Base-by-base conservation (phyloP, 2,329 filamentous ascomycete species). In the Xylariales sp. region DNA sequence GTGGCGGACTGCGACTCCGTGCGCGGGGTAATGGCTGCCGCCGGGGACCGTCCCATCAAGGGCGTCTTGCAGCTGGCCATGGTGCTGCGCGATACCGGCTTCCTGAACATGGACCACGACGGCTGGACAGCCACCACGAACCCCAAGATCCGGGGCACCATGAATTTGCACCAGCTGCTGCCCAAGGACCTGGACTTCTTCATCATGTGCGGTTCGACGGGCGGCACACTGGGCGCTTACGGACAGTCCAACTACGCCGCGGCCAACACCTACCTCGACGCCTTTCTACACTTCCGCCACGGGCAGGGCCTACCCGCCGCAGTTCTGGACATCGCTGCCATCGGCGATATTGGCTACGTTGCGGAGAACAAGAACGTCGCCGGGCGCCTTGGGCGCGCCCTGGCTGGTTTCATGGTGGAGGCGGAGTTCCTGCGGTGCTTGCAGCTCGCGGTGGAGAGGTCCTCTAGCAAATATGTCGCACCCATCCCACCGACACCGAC, bases 231-330 rank as follows among this genome's bases (percentile, higher is more conserved):
- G 11, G 57, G 52, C 5, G 40, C 44, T 9, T 21, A 44, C 3
- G 46, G 42, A 2, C 59, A 62, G 34, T 45, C 51, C 37, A 62
- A 60, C 37, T 66, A 66, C 40, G 45, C 51, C 4, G 57, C 60
- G 3, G 61, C 51, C 11, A 64, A 64, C 42, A 45, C 51, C 14
- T 65, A 54, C 47, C 42, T 60, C 36, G 54, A 60, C 22, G 46
- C 49, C 7, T 48, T 65, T 5, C 54, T 50, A 19, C 49, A 52
- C 8, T 57, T 56, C 32, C 53, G 61, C 7, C 42, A 49, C 7
- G 25, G 28, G 2, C 44, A 40, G 6, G 58, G 57, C 2, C 46
- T 61, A 1, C 49, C 59, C 2, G 64, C 58, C 12, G 51, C 53
- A 0, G 40, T 43, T 8, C 51, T 68, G 4, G 50, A 66, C 38